Evolutionary conservation across 257 asterid genomes (phyloP).

Genomic region (Scutellaria galericulata): DNA sequence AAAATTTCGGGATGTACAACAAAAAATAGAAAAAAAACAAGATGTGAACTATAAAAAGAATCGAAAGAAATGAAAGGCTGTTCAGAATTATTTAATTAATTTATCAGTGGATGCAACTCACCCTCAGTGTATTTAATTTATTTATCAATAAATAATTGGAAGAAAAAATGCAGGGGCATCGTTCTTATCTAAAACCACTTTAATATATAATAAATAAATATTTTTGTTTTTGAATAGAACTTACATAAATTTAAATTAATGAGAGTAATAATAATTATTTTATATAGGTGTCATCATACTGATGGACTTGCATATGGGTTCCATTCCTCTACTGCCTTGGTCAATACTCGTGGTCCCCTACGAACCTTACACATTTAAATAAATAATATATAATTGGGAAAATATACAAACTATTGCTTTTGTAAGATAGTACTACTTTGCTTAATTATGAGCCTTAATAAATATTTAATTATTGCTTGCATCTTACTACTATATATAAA

Average conservation of each 20-base stretch:
- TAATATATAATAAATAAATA: constrained; percentile 14
- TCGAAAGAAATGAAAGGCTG: constrained; percentile 20
- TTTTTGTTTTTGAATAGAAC: constrained; percentile 20
- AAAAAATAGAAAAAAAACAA: not conserved
- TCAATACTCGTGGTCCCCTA: constrained; percentile 40
- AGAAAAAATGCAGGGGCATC: constrained; percentile 28
- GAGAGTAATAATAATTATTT: constrained; percentile 14
- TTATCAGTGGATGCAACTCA: not conserved
- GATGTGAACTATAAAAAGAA: not conserved
- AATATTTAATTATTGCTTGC: constrained; percentile 34
- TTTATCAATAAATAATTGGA: constrained; percentile 8
- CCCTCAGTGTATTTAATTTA: constrained; percentile 15
- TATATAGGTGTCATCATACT: constrained; percentile 37
- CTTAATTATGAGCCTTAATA: constrained; percentile 28
- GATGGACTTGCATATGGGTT: constrained; percentile 38
- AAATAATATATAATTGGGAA: constrained; percentile 19
- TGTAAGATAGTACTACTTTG: constrained; percentile 28
- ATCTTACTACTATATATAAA: constrained; percentile 33
- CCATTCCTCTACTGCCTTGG: constrained; percentile 35
- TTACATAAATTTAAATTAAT: constrained; percentile 27
- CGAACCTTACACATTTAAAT: constrained; percentile 20
- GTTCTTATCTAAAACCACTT: constrained; percentile 57
- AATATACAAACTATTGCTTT: constrained; percentile 24
- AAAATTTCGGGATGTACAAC: constrained; percentile 21
- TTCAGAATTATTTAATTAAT: constrained; percentile 24